Conservation (phyloP, 2,329 filamentous ascomycete genomes). For the Beauveria varroae region DNA sequence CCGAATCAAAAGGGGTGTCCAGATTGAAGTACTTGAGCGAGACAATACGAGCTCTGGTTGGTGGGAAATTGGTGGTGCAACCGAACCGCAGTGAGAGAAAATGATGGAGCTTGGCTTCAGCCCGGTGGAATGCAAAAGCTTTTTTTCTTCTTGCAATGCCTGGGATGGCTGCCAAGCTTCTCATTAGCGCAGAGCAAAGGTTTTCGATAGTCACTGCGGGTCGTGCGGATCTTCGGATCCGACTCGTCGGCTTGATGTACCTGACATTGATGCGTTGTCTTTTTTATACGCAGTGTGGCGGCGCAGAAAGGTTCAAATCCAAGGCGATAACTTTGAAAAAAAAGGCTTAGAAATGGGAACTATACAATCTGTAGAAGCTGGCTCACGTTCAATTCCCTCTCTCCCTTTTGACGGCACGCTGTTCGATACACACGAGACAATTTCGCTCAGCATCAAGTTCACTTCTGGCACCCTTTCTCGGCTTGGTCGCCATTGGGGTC, state of each 20-base stretch:
- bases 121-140: background rate
- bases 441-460: constrained; percentile 13
- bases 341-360: too few relatives aligned
- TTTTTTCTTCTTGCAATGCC: background rate
- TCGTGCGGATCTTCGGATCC: background rate
- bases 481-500: background rate
- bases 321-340: too few relatives aligned
- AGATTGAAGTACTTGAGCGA: background rate
- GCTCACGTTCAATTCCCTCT: too few relatives aligned
- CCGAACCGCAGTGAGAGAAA: background rate
- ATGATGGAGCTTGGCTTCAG: background rate
- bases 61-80: background rate
- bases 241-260: background rate
- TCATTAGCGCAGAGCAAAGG: background rate
- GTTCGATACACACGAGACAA: constrained; percentile 15
- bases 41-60: background rate
- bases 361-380: too few relatives aligned
- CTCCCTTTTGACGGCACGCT: constrained; percentile 14
- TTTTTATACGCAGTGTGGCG: constrained; percentile 4
- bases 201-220: background rate
- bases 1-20: background rate
- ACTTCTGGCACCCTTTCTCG: constrained; percentile 13
- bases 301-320: too few relatives aligned
- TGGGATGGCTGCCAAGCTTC: background rate
- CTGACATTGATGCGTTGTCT: background rate